Base-by-base conservation (phyloP, 1,284 basidiomycete species). In the Irpex sp. region DNA sequence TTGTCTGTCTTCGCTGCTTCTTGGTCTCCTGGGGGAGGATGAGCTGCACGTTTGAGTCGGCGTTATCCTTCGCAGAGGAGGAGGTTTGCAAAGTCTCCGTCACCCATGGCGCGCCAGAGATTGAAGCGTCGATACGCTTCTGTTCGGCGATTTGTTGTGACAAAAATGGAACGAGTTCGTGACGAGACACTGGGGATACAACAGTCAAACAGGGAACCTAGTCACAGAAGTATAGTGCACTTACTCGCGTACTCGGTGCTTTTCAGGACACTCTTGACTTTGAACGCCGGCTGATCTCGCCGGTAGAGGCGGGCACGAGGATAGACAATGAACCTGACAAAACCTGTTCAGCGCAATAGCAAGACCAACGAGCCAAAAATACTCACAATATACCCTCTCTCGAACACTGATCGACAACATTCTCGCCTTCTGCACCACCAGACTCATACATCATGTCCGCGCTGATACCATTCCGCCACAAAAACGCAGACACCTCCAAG, bases 361-460 rank as follows among this genome's bases (percentile, higher is more conserved):
- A 28, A 19, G 56, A 59, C n/a, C 51, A n/a, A 12, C 39, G 3
- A 33, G n/a, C 33, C 36, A n/a, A 16, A n/a, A 14, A n/a, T 5
- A 77, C 87, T 63, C 67, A 92, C 90, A 93, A 69, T 51, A 93
- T 91, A 12, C 91, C 90, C 71, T 93, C 90, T 21, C 85, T 76
- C n/a, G 75, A 75, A 68, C 90, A 93, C 35, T 82, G 74, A 52
- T 88, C 87, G 18, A 84, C 72, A 65, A 88, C 80, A 60, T 81
- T 84, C 72, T 89, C 87, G 63, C 83, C 79, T 58, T 88, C 85
- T 5, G 75, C 72, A 62, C 86, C 84, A 10, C 83, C 86, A 5
- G 81, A 80, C 64, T 93, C 91, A 68, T 94, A 94, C 85, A 94
- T 93, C 63, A 95, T 75, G 73, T 95, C 93, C 0, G 92, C 88